Base-by-base conservation (phyloP, 2,329 filamentous ascomycete genomes). In the Clathrospora elynae region DNA sequence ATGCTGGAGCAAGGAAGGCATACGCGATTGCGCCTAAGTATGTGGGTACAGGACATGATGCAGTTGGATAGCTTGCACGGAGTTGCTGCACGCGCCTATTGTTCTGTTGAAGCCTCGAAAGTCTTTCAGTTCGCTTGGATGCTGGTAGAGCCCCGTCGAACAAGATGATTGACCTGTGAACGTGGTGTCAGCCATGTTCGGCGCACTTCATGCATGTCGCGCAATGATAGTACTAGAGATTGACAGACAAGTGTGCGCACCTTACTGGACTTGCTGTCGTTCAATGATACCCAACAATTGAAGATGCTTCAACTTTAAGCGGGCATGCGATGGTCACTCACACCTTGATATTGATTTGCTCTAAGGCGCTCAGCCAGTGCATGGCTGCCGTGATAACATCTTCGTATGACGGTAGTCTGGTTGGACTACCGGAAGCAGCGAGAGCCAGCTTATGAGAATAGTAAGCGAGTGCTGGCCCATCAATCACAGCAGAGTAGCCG, bases 141-240 rank as follows among this genome's bases (percentile, higher is more conserved):
- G 66, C 45, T 0, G 92, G 92, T 1, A 97, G 76, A 42, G 82
- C 85, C 10, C 90, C 90, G 67, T 97, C 92, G 59, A 97, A 96
- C 65, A 86, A 90, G 38, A 96, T 87, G 32, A 78, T 82, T 44
- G 81, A 56, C 42, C 66, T 68, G 31, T 28, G 12, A 47, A 28
- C 17, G 36, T 24, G 31, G 26, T 17, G 46, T 62, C 44, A 62
- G 59, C 45, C 39, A 47, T 49, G 47, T 51, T 59, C 49, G 41
- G 33, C 45, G 40, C 28, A 49, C 24, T 39, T 23, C 13, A 43
- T 22, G 36, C 28, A 32, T 45, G 37, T 43, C 46, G 51, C 49
- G 56, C 51, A 57, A 40, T n/a, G n/a, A 37, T 30, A 35, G 46
- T 30, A 34, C 45, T 14, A 14, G 46, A n/a, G 35, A 41, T 42